Evolutionary conservation across 164 flowering plant genomes (phyloP).

Genomic region (Nelumbo lutea): DNA sequence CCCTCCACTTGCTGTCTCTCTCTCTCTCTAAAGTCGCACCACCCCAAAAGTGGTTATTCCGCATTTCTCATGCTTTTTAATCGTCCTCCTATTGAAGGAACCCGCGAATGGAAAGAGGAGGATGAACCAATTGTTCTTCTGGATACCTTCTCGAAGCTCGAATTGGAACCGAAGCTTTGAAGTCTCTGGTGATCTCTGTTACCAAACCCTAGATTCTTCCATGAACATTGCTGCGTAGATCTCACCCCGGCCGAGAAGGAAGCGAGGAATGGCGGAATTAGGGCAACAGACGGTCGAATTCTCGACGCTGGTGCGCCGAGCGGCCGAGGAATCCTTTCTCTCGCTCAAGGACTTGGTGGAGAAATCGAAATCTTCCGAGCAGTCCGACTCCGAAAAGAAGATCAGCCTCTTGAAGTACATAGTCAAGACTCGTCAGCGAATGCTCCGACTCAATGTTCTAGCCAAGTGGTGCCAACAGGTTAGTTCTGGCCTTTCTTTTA

Average conservation of each 20-base stretch:
- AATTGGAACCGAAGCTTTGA: too few species aligned
- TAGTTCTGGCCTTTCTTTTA: neutral
- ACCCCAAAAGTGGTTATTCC: too few species aligned
- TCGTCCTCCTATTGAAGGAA: too few species aligned
- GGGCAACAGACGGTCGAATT: constrained; percentile 92
- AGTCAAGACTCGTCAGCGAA: constrained; percentile 87
- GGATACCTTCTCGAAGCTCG: too few species aligned
- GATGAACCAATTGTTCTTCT: too few species aligned
- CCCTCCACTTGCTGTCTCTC: too few species aligned
- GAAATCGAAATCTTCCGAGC: constrained; percentile 53
- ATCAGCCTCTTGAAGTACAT: constrained; percentile 71
- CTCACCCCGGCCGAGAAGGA: neutral
- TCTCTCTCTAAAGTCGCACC: too few species aligned
- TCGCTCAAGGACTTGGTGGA: constrained; percentile 82
- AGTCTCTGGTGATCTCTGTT: too few species aligned
- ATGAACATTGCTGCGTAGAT: neutral
- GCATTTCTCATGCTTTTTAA: too few species aligned
- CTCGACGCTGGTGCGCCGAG: constrained; percentile 63
- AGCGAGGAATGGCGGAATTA: constrained; percentile 60
- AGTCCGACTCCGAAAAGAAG: constrained; percentile 83
- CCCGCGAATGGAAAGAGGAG: too few species aligned
- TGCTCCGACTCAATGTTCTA: constrained; percentile 89
- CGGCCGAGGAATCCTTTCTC: constrained; percentile 81
- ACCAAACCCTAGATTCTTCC: neutral
- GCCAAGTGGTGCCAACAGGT: constrained; percentile 99